Base-by-base conservation (phyloP, 2,329 filamentous ascomycete genomes). In the Aureobasidium vineae region DNA sequence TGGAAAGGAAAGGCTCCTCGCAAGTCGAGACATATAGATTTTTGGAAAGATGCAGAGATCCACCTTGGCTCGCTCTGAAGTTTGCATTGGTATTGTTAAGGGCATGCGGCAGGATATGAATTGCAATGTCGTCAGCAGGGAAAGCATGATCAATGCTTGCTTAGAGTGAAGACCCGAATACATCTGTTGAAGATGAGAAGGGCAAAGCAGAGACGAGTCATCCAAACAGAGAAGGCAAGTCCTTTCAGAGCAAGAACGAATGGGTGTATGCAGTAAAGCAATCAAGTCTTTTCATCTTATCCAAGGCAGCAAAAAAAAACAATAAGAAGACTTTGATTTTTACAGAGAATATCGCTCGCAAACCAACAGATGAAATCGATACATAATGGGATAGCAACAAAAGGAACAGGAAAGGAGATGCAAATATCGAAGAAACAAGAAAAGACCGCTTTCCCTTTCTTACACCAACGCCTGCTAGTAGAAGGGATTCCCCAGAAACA, bases 391-490 rank as follows among this genome's bases (percentile, higher is more conserved):
- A 23, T 50, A 50, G 33, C 7, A 38, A 56, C 33, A 56, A 41
- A 56, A 38, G 21, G 26, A 13, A 59, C 5, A 28, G 2, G 21
- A 43, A 57, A 28, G 23, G 19, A 33, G 23, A 59, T 56, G 54
- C 38, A 59, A 59, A 59, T 40, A 54, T 4, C 10, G 21, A 28
- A 19, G 21, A 40, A 5, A 38, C 31, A 54, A 38, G 16, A 53
- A 57, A 23, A 40, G n/a, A 53, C 19, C 54, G 54, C 54, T 59
- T 33, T n/a, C 38, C 54, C 40, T 59, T 31, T 59, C 40, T 31
- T 59, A 59, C 54, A 59, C 54, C 54, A 59, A 59, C 54, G 54
- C 54, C 54, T 59, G 54, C 54, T 59, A n/a, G 23, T 11, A 31
- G n/a, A 41, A 41, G 11, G 3, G 43, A 43, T 21, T 16, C 19